Conservation (phyloP, 164 flowering plant species). For the Pachysandra terminalis region DNA sequence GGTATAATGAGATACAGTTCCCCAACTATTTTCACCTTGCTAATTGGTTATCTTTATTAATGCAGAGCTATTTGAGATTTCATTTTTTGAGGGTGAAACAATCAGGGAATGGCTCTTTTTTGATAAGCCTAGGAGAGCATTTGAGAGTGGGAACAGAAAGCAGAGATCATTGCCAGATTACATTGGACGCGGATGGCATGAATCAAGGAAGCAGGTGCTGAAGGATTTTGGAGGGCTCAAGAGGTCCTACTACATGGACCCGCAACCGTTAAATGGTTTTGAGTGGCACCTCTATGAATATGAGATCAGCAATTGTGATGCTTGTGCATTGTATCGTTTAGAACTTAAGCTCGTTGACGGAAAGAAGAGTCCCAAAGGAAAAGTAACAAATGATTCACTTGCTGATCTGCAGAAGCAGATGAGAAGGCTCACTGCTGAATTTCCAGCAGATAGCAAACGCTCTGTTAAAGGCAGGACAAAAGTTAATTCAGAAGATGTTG, state of each 20-base stretch:
- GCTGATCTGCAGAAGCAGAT: constrained; percentile 92
- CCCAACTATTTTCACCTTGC: neutral
- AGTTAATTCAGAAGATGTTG: constrained; percentile 31
- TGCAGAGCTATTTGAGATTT: constrained; percentile 92
- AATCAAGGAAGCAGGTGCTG: constrained; percentile 96
- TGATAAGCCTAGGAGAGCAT: constrained; percentile 97
- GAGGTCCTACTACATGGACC: constrained; percentile 99
- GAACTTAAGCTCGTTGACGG: constrained; percentile 86
- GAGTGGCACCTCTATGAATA: constrained; percentile 99
- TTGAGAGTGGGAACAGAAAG: constrained; percentile 97
- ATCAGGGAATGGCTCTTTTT: constrained; percentile 98
- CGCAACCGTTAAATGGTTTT: constrained; percentile 69
- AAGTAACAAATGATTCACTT: constrained; percentile 61
- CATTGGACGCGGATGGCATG: constrained; percentile 99
- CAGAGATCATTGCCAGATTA: constrained; percentile 98
- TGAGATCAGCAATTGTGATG: constrained; percentile 85
- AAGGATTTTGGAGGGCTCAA: constrained; percentile 85
- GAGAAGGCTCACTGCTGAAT: constrained; percentile 85
- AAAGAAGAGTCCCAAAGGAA: constrained; percentile 77
- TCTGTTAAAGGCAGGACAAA: constrained; percentile 51
- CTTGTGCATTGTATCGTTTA: constrained; percentile 84
- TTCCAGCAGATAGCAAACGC: constrained; percentile 65
- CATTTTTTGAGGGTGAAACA: constrained; percentile 80
- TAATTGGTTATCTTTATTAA: constrained; percentile 11
- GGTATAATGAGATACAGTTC: neutral